Percentiles rank a stretch among this genome's conserved stretches.
phyloP scores from a whole-genome alignment of 1,139 yeast species.

The Kazachstania sp. region DNA sequence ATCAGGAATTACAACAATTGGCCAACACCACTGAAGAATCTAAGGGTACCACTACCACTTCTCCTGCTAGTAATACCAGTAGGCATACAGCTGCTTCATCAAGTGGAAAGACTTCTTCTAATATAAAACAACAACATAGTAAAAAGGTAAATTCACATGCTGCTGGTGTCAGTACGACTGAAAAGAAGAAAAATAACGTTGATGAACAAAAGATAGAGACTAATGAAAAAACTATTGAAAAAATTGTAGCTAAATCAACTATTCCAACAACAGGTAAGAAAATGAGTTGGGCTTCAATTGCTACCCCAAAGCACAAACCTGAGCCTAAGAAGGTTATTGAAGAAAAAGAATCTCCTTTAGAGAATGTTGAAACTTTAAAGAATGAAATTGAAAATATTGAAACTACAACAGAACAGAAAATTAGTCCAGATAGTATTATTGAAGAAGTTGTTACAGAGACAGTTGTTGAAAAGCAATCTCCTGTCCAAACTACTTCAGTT shows the following conservation, averaged over 20 bases:
- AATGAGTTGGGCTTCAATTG: slow-evolving; percentile 37
- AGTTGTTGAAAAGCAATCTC: not conserved
- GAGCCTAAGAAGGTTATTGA: slow-evolving; percentile 6
- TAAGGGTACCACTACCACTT: no score
- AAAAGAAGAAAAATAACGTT: slow-evolving; percentile 23
- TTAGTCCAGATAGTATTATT: not conserved
- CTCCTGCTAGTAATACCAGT: not conserved
- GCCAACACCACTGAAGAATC: not conserved
- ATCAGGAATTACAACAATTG: not conserved
- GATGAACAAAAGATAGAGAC: slow-evolving; percentile 37
- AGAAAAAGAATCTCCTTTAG: slow-evolving; percentile 6
- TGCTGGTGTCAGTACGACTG: slow-evolving; percentile 6
- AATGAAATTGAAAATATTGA: slow-evolving; percentile 17
- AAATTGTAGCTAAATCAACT: slow-evolving; percentile 27
- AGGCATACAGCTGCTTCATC: not conserved
- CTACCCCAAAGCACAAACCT: slow-evolving; percentile 25
- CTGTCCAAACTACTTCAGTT: not conserved
- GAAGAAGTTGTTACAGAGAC: not conserved
- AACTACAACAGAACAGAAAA: slow-evolving; percentile 12
- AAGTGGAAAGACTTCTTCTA: slow-evolving; percentile 16
- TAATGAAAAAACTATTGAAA: slow-evolving; percentile 57
- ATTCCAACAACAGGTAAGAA: slow-evolving; percentile 27
- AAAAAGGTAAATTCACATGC: not conserved
- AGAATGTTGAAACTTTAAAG: slow-evolving; percentile 17
- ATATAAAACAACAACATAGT: not conserved